Evolutionary conservation across 257 asterid genomes (phyloP).

Genomic region (Fraxinus anomala): DNA sequence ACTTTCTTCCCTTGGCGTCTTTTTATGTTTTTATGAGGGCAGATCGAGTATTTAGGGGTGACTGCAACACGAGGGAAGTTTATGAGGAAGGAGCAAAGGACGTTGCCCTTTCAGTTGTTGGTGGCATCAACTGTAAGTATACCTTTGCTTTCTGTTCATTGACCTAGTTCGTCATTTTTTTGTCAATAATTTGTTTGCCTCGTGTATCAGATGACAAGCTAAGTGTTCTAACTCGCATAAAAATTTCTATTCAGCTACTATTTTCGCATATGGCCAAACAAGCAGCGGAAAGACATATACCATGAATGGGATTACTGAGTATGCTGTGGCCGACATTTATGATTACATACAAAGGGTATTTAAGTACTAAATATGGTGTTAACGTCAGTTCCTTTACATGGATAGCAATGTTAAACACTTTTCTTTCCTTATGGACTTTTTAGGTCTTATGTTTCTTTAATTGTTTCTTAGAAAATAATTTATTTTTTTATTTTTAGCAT

Average conservation of each 20-base stretch:
- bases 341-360: constrained; percentile 46
- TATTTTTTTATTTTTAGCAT: constrained; percentile 47
- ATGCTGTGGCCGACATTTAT: constrained; percentile 70
- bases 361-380: constrained; percentile 7
- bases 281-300: constrained; percentile 95
- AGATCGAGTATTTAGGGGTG: constrained; percentile 94
- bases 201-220: not conserved
- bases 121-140: constrained; percentile 89
- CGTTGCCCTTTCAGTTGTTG: constrained; percentile 86
- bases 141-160: constrained; percentile 21
- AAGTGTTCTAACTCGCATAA: constrained; percentile 21
- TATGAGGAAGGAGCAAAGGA: constrained; percentile 86
- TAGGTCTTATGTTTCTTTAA: not conserved
- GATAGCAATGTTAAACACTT: not conserved
- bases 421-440: not conserved
- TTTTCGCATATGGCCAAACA: constrained; percentile 98
- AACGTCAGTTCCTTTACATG: not conserved
- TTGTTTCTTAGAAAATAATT: not conserved
- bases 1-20: not conserved
- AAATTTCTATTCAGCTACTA: constrained; percentile 67
- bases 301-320: constrained; percentile 83
- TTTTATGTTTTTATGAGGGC: constrained; percentile 23
- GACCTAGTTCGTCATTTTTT: not conserved
- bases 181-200: not conserved
- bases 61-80: constrained; percentile 74